Evolutionary conservation across 2,329 filamentous ascomycete species (phyloP), one percentile per base, ranked within the genome.

Genomic region (Colletotrichum lentis): DNA sequence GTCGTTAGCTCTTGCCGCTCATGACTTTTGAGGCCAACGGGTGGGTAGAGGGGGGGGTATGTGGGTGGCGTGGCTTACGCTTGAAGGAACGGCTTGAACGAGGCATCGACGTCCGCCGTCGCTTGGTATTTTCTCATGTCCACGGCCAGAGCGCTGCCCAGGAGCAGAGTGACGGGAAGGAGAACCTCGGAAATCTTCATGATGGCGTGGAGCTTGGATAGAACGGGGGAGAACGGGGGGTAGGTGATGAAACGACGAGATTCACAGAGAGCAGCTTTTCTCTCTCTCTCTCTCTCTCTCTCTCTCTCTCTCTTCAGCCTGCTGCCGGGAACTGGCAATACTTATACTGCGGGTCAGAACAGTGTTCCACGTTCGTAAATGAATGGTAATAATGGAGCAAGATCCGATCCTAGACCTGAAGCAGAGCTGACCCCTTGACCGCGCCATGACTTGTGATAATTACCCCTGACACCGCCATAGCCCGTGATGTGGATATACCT

Each of bases 51-150:
- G 35, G 5, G 6, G 10, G 14, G 12, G 52, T 2, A n/a, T n/a
- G 24, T 24, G 22, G 1, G 12, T 5, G 12, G 11, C 41, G 3
- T 3, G 2, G 44, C 62, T 22, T 39, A 64, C 62, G 62, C 46
- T 35, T 64, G 16, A n/a, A 64, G 62, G 18, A 64, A 64, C 2
- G 62, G 54, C 62, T 60, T 14, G 37, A 64, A 64, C 4, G 62
- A 52, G 22, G 46, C 46, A 5, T 64, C 62, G 14, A 64, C 62
- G 16, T 47, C 62, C 6, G 8, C 5, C 7, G 22, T 37, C 4
- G 62, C n/a, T 20, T 60, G 12, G 12, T 60, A 64, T 14, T 60
- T 46, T 47, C 44, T 37, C 62, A 64, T 64, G 2, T 64, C 62
- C 8, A 64, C 62, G 5, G 55, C 62, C 14, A 64, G 35, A 20